Evolutionary conservation across 2,329 filamentous ascomycete genomes (phyloP), one percentile per base, ranked within the genome.

Genomic region (Didymella exigua): DNA sequence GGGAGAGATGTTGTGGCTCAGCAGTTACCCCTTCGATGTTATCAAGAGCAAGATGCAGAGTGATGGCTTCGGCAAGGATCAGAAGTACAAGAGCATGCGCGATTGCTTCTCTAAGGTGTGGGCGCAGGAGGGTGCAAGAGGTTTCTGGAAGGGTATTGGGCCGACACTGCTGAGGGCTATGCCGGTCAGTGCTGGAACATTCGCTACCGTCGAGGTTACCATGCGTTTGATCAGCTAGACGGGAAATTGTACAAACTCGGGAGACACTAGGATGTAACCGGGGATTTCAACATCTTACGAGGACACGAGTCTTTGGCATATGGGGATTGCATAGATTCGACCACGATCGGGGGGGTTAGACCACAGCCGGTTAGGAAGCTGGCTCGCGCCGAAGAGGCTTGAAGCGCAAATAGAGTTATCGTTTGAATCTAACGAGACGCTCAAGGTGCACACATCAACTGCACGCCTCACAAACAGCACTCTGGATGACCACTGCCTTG

Each of bases 1-100:
- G 0, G 95, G 95, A 65, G 95, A 99, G 82, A 91, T 87, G 47
- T 84, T 99, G 53, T 99, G 95, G 95, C 80, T 99, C 50, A 84
- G 84, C 30, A 96, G 91, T 72, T 99, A 99, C 78, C 95, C 95
- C 19, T 89, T 99, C 62, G 95, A 99, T 77, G 93, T 99, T 24
- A 79, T 99, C 78, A 99, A 99, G 89, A 96, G 91, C 78, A 98
- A 96, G 85, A 97, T 98, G 93, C 95, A 99, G 84, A 96, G 89
- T 54, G 95, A 99, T 78, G 93, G 90, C 0, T 95, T 97, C 72
- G 91, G 90, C 2, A 76, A 75, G 43, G 78, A 84, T 60, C 86
- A 88, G 80, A 83, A 83, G 72, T 99, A 89, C 78, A 85, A 80
- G 74, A 88, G 81, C 51, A 97, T 97, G 93, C 84, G 88, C 46